A percentile compares a stretch with the other conserved stretches of the same genome.
These are phyloP conservation scores for Acanthamoeba rhysodes DNA, from an alignment of 208 protist species.

Conservation along the genomic window DNA sequence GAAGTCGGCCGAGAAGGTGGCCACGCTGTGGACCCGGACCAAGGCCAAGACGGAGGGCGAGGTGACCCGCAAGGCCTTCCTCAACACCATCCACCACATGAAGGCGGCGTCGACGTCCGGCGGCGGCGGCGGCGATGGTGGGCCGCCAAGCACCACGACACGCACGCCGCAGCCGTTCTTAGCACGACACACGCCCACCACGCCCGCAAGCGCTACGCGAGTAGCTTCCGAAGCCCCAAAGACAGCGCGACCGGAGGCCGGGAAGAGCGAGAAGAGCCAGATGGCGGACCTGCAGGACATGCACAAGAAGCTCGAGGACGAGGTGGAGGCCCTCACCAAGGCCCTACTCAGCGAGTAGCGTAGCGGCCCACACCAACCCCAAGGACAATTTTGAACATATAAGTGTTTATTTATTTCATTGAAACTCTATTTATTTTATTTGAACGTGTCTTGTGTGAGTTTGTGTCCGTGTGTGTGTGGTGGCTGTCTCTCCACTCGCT, in stretches of 20 bases:
- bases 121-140: neutral
- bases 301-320: constrained; percentile 16
- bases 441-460: no score
- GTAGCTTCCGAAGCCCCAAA: no score
- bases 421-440: no score
- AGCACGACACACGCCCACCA: no score
- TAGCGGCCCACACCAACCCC: no score
- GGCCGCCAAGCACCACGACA: no score
- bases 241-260: neutral
- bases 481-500: no score
- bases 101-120: neutral
- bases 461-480: no score
- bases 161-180: neutral
- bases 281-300: neutral
- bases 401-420: neutral
- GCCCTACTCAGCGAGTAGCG: neutral
- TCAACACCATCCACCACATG: constrained; percentile 59
- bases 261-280: neutral
- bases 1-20: constrained; percentile 35
- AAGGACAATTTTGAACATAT: neutral
- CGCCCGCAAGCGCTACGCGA: no score
- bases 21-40: constrained; percentile 29
- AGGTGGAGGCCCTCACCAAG: constrained; percentile 27
- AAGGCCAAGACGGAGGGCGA: neutral
- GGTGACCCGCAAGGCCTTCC: constrained; percentile 50